Base-by-base conservation (phyloP, 352 stramenopile genomes). In the Stramenopiles sp. region DNA sequence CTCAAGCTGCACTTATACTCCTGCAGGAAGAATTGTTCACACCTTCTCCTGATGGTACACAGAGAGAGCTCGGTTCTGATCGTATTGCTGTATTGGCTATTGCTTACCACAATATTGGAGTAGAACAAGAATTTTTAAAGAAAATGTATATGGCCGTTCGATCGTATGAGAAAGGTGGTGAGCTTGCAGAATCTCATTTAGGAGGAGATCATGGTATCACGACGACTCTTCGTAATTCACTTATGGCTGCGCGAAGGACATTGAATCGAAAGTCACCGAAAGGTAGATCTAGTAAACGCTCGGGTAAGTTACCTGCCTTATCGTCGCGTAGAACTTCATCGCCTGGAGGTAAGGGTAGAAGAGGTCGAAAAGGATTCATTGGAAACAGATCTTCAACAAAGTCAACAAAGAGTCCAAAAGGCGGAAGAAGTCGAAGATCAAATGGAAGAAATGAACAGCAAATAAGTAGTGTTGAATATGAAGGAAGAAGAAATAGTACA, bases 101-200 rank as follows among this genome's bases (percentile, higher is more conserved):
- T 20, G 74, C 73, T 3, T 88, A 90, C 49, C 74, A 90, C 46
- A 90, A 90, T 42, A 68, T 85, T 26, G 74, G 71, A 18, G 74
- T 88, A 12, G 74, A 90, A 49, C 68, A 87, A 34, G 74, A 90
- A 43, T 89, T 89, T 43, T 53, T 90, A 10, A 87, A 85, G 43
- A 70, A 63, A 40, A 83, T 63, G 44, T 65, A 86, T 35, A 50
- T 72, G 12, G 77, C 63, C 36, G 29, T 88, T 4, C 56, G 75
- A 26, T 75, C 65, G 8, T 90, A 90, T 55, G 61, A 64, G 28
- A 88, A 84, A 49, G 74, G 71, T 2, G 67, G 75, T 8, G 65
- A 90, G 39, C 51, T 83, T 28, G 64, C 67, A 1, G 54, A 64
- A 7, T 52, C 47, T 12, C 71, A 75, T 48, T 56, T 90, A 1